Evolutionary conservation across 192 early-diverging fungal genomes (phyloP).

Genomic region (Coemansia sp.): DNA sequence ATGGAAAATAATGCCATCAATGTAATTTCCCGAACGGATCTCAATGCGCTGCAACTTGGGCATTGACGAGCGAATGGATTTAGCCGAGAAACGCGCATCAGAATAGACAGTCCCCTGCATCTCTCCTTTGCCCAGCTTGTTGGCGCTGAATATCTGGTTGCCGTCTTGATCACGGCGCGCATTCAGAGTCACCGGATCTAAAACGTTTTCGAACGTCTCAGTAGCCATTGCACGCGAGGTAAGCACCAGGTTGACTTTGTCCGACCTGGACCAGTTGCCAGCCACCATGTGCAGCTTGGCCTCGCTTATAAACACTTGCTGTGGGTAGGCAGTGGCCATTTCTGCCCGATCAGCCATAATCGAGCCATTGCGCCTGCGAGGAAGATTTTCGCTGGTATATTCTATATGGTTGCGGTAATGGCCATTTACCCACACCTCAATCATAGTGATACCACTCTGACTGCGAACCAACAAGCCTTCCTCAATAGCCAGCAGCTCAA

Average conservation of each 20-base stretch:
- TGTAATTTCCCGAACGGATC: slow-evolving; percentile 48
- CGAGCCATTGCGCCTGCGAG: slow-evolving; percentile 20
- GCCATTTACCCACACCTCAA: slow-evolving; percentile 58
- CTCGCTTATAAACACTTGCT: slow-evolving; percentile 13
- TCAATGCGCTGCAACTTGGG: slow-evolving; percentile 31
- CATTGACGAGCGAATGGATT: slow-evolving; percentile 9
- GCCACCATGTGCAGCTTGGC: slow-evolving; percentile 17
- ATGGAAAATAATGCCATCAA: slow-evolving; percentile 56
- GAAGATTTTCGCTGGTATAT: slow-evolving; percentile 48
- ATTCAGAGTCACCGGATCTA: background rate
- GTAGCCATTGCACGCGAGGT: slow-evolving; percentile 32
- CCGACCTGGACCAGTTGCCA: slow-evolving; percentile 29
- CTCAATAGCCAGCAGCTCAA: slow-evolving; percentile 32
- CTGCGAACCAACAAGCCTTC: slow-evolving; percentile 35
- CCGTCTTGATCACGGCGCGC: slow-evolving; percentile 19
- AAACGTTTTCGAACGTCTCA: slow-evolving; percentile 16
- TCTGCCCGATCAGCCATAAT: slow-evolving; percentile 26
- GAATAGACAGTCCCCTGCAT: slow-evolving; percentile 35
- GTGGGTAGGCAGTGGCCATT: slow-evolving; percentile 23
- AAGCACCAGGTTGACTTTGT: slow-evolving; percentile 36
- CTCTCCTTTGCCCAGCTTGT: slow-evolving; percentile 40
- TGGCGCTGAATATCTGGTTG: slow-evolving; percentile 21
- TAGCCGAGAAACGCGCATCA: slow-evolving; percentile 30
- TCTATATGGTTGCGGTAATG: slow-evolving; percentile 55
- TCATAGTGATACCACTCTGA: slow-evolving; percentile 57